Conservation (phyloP, 345 rosid genomes). For the Murraya paniculata region DNA sequence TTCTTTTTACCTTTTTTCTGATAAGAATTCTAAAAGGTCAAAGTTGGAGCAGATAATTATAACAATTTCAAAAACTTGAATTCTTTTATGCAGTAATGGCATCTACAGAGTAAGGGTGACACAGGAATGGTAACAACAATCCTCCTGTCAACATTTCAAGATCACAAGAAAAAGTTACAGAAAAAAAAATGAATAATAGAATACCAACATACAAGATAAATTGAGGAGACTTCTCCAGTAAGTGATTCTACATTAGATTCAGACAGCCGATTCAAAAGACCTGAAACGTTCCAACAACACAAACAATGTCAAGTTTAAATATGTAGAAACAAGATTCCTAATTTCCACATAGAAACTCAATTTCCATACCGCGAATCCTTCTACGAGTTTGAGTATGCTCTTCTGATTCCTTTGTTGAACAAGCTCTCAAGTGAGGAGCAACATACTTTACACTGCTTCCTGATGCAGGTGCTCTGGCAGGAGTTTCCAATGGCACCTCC, state of each 20-base stretch:
- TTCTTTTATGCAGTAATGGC: not conserved
- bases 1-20: too few relatives aligned
- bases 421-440: slow-evolving; percentile 70
- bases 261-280: slow-evolving; percentile 77
- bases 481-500: slow-evolving; percentile 25
- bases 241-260: slow-evolving; percentile 89
- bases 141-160: not conserved
- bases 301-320: slow-evolving; percentile 16
- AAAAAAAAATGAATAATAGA: not conserved
- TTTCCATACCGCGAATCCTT: slow-evolving; percentile 63
- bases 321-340: slow-evolving; percentile 6
- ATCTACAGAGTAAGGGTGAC: not conserved
- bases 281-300: slow-evolving; percentile 38
- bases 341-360: slow-evolving; percentile 9
- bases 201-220: slow-evolving; percentile 54
- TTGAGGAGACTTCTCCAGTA: slow-evolving; percentile 66
- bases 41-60: not conserved
- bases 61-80: not conserved
- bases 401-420: slow-evolving; percentile 54
- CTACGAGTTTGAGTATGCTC: slow-evolving; percentile 68
- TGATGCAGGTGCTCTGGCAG: slow-evolving; percentile 16
- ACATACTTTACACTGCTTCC: slow-evolving; percentile 51
- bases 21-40: not conserved
- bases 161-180: not conserved
- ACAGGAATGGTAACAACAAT: not conserved